phyloP scores from a whole-genome alignment of 805 yeast genomes.

The Wickerhamomyces hampshirensis region DNA sequence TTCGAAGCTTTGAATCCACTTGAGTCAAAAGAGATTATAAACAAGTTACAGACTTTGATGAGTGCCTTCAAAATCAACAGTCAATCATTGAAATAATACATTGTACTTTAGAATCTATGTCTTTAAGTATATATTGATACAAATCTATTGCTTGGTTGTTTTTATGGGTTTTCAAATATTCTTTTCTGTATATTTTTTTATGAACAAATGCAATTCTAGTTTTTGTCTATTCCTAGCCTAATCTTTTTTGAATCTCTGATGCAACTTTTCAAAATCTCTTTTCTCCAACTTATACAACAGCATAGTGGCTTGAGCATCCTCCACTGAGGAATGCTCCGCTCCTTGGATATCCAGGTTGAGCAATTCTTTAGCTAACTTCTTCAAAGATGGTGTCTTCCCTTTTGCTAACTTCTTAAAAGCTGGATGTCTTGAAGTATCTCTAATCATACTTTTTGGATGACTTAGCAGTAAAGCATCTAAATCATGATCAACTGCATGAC shows the following conservation, averaged over 20 bases:
- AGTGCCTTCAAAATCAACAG: slow-evolving; percentile 47
- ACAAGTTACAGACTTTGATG: slow-evolving; percentile 56
- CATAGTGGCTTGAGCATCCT: slow-evolving; percentile 90
- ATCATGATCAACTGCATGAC: slow-evolving; percentile 84
- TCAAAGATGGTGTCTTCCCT: slow-evolving; percentile 72
- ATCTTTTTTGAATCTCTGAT: no score
- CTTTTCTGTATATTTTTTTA: no score
- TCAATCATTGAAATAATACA: no score
- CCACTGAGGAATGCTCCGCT: slow-evolving; percentile 81
- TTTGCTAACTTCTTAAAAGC: slow-evolving; percentile 55
- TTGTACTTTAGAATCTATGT: no score
- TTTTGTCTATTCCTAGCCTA: no score
- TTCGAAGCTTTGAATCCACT: slow-evolving; percentile 63
- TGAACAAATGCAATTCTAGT: no score
- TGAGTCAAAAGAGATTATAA: slow-evolving; percentile 71
- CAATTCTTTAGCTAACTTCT: slow-evolving; percentile 54
- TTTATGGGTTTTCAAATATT: no score
- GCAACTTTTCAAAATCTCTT: slow-evolving; percentile 51
- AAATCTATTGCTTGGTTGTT: no score
- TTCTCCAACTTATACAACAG: slow-evolving; percentile 60
- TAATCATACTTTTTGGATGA: slow-evolving; percentile 56
- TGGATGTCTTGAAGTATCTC: slow-evolving; percentile 69
- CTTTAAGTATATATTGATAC: no score
- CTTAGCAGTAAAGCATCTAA: slow-evolving; percentile 59
- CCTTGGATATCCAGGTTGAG: slow-evolving; percentile 60